Evolutionary conservation across 495 filamentous ascomycete species (phyloP), one percentile per base, ranked within the genome.

Genomic region (Hyaloscypha finlandica): DNA sequence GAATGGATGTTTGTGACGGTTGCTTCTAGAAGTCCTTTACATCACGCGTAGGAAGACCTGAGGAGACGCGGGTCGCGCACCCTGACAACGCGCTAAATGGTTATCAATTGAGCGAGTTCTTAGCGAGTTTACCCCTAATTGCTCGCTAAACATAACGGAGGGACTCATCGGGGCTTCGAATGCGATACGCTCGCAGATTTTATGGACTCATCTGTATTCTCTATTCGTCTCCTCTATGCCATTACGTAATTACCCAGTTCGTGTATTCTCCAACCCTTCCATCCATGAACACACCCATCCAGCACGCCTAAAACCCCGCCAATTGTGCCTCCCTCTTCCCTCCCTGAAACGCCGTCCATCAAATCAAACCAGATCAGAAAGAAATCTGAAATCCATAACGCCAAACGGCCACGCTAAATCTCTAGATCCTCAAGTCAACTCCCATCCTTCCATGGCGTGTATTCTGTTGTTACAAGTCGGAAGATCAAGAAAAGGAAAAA

Each of bases 351-450:
- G 42, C 42, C 42, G 3, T 37, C 35, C 35, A 4, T 1, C 42
- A 48, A 19, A 48, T 48, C 8, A 19, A 48, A 25, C 6, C 51
- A 20, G 19, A 20, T 6, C 35, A 37, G 35, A 19, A 48, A 48
- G 35, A 48, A 48, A 16, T 48, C 11, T 19, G 4, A 48, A 14
- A 48, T 48, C 42, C 42, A 14, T 25, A 56, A 56, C 53, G 53
- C 56, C 56, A 59, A 16, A 59, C 19, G 1, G 35, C 56, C 56
- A 59, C 56, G 56, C 56, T 59, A 59, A 59, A 32, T 59, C 30
- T 37, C 29, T 35, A 32, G 29, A 32, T 8, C 19, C 8, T 22
- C 14, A 12, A 58, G 20, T 2, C 55, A 16, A 58, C 0, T 37
- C 35, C 35, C 51, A 32, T 8, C 30, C 25, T 25, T 58, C 25